Evolutionary conservation across 306 rosid species (phyloP), one percentile per base, ranked within the genome.

Genomic region (Mimosa pudica): DNA sequence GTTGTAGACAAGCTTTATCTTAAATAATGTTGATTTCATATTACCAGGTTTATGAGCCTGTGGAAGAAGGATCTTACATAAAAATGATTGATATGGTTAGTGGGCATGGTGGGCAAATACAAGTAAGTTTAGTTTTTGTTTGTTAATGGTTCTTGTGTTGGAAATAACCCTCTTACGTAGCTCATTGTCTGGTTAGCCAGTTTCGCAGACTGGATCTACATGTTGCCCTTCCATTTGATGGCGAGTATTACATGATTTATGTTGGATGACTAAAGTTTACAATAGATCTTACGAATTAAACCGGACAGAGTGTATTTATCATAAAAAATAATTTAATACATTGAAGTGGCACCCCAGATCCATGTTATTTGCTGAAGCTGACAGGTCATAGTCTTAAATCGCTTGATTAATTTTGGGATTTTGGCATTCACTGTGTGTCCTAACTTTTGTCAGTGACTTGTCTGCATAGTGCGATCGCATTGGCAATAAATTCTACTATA

Each of bases 21-120:
- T 72, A n/a, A 64, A 61, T 61, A 63, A 71, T 79, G 41, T 76
- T 77, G 67, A 78, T 62, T 70, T 75, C 55, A 73, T 82, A 66
- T 76, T 77, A 70, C 74, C 82, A 95, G 99, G 96, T 83, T 70
- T 95, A 95, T 82, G 99, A 95, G 82, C 83, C 98, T 58, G 99
- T 95, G 36, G 94, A 90, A 84, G 99, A 95, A 89, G 99, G 99
- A 60, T 95, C 99, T 20, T 95, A 93, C 86, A 91, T 95, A 86
- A 95, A 95, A 91, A 93, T 95, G 99, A 95, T 95, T 71, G 98
- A 95, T 85, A 95, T 86, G 91, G 98, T 87, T 89, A 95, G 98
- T 81, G 99, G 99, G 79, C 84, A 93, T 52, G 98, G 99, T 66
- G 99, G 99, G 63, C 99, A 91, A 85, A 93, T 95, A 82, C 98